phyloP scores from a whole-genome alignment of 768 basidiomycete species.

The Candolleomyces efflorescens region DNA sequence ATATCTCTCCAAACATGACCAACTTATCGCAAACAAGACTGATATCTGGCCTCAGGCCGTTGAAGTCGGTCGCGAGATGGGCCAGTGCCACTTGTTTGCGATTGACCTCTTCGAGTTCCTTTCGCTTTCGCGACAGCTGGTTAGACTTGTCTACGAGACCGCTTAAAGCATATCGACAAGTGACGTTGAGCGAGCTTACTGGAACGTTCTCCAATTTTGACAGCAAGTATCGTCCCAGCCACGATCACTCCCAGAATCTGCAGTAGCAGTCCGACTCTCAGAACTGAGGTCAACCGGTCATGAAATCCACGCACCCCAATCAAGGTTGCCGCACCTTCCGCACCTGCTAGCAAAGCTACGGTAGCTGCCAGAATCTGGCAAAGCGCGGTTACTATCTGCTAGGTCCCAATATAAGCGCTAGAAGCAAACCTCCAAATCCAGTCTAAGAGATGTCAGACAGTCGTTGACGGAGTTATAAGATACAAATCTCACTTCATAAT shows the following conservation, averaged over 20 bases:
- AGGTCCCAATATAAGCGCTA: background rate
- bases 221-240: background rate
- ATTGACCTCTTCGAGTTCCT: background rate
- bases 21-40: background rate
- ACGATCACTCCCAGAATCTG: background rate
- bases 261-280: no score
- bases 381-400: no score
- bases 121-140: background rate
- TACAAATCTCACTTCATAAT: no score
- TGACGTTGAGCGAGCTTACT: no score
- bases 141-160: no score
- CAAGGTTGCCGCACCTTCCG: background rate
- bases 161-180: no score
- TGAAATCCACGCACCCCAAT: background rate
- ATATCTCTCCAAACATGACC: background rate
- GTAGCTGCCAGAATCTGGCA: background rate
- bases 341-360: background rate
- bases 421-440: background rate
- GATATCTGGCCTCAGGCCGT: background rate
- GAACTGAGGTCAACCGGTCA: background rate
- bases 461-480: no score
- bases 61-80: background rate
- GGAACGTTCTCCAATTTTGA: no score
- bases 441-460: background rate
- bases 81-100: background rate